These are phyloP conservation scores for Conoideocrella luteorostrata DNA, from an alignment of 2,329 filamentous ascomycete species.

Conservation along the genomic window DNA sequence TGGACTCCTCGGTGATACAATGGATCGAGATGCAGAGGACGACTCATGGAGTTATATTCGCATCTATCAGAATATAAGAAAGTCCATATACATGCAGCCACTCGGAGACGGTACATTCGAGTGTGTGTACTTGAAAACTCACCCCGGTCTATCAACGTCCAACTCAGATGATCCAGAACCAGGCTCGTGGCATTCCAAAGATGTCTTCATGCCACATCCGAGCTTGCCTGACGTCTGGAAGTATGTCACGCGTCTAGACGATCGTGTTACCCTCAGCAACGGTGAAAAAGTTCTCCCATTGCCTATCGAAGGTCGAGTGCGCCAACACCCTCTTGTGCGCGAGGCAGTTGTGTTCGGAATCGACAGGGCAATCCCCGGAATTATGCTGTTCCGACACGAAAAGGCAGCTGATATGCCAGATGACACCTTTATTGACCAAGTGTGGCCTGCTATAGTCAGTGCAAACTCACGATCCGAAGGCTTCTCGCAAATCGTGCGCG, in stretches of 20 bases:
- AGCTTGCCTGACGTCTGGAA: conserved; percentile 49
- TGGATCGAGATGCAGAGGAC: not conserved
- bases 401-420: not conserved
- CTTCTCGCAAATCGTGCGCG: conserved; percentile 34
- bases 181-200: conserved; percentile 53
- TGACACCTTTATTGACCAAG: conserved; percentile 21
- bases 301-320: conserved; percentile 50
- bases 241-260: conserved; percentile 56
- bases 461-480: conserved; percentile 24
- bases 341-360: conserved; percentile 58
- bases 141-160: conserved; percentile 48
- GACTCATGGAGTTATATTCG: not conserved
- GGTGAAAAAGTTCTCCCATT: conserved; percentile 65
- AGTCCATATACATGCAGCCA: not conserved
- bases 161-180: conserved; percentile 53
- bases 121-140: conserved; percentile 45
- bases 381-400: conserved; percentile 25
- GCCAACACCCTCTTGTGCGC: conserved; percentile 19
- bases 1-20: conserved; percentile 27
- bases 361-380: conserved; percentile 47
- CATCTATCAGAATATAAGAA: not conserved
- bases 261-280: conserved; percentile 55
- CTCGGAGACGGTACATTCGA: conserved; percentile 34
- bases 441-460: conserved; percentile 28
- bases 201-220: conserved; percentile 53